A percentile compares a stretch with the other conserved stretches of the same genome.
phyloP scores from a whole-genome alignment of 352 stramenopile genomes.

The Phytopythium litorale region DNA sequence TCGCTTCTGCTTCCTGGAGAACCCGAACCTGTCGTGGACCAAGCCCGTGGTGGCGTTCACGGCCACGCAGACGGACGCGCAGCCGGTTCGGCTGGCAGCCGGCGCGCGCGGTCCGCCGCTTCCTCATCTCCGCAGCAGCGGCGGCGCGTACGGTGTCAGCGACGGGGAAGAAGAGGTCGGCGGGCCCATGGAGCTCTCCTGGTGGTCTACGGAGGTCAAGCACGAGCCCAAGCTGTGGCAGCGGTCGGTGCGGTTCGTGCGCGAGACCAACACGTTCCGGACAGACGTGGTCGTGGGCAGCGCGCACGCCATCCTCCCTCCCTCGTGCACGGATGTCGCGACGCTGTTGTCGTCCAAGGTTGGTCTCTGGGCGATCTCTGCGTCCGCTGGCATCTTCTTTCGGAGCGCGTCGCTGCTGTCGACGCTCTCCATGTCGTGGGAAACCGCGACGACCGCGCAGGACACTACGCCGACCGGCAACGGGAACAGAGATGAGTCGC shows the following conservation, averaged over 20 bases:
- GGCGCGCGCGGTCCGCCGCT: not conserved
- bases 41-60: conserved; percentile 61
- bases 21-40: conserved; percentile 82
- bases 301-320: conserved; percentile 30
- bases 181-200: conserved; percentile 57
- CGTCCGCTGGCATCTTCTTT: conserved; percentile 44
- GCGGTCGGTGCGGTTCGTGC: conserved; percentile 68
- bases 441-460: not conserved
- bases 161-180: conserved; percentile 11
- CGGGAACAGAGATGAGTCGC: not conserved
- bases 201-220: conserved; percentile 71
- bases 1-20: conserved; percentile 73
- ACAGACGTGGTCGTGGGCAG: conserved; percentile 75
- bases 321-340: conserved; percentile 23
- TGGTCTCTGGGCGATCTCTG: conserved; percentile 71
- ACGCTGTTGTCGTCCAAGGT: conserved; percentile 49
- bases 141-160: not conserved
- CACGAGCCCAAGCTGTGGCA: conserved; percentile 59
- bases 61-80: conserved; percentile 17
- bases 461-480: conserved; percentile 8
- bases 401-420: conserved; percentile 45
- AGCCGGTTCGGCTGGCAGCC: not conserved
- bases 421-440: conserved; percentile 40
- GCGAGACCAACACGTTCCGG: conserved; percentile 61
- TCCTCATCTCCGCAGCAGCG: not conserved